Conservation (phyloP, 2,329 filamentous ascomycete species). For the Nemania sp. region DNA sequence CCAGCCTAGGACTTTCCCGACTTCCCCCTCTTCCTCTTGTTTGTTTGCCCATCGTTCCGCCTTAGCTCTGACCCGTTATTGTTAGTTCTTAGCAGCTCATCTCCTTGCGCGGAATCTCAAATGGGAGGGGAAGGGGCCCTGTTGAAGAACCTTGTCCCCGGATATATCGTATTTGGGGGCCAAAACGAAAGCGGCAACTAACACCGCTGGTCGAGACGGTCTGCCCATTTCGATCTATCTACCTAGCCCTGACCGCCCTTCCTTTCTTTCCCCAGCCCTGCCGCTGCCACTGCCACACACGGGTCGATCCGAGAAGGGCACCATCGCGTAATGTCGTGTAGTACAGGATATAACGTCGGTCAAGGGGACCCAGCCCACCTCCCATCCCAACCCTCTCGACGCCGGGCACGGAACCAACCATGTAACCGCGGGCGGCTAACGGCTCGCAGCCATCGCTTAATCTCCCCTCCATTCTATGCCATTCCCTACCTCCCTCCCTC, state of each 20-base stretch:
- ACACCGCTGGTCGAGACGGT: not conserved
- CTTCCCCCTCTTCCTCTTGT: not conserved
- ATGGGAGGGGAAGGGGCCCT: too few relatives aligned
- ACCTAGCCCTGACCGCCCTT: not conserved
- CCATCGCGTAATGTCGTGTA: constrained; percentile 1
- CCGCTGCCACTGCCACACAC: not conserved
- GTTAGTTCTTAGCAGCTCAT: not conserved
- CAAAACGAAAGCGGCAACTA: not conserved
- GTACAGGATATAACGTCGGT: not conserved
- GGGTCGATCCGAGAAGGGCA: constrained; percentile 16
- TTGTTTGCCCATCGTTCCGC: constrained; percentile 16
- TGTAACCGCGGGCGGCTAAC: constrained; percentile 1
- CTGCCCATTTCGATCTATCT: not conserved
- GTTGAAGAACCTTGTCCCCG: not conserved
- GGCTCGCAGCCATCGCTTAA: constrained; percentile 8
- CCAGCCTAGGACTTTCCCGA: constrained; percentile 21
- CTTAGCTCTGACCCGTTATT: constrained; percentile 4
- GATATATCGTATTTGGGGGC: constrained; percentile 8
- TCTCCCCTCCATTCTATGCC: too few relatives aligned
- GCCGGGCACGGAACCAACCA: not conserved
- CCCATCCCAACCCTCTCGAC: too few relatives aligned
- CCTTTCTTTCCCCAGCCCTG: not conserved
- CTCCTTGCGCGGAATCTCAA: constrained; percentile 1
- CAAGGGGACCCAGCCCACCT: too few relatives aligned
- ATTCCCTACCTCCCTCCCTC: too few relatives aligned